phyloP scores from a whole-genome alignment of 768 basidiomycete genomes.

The Boletus rubroflammeus region DNA sequence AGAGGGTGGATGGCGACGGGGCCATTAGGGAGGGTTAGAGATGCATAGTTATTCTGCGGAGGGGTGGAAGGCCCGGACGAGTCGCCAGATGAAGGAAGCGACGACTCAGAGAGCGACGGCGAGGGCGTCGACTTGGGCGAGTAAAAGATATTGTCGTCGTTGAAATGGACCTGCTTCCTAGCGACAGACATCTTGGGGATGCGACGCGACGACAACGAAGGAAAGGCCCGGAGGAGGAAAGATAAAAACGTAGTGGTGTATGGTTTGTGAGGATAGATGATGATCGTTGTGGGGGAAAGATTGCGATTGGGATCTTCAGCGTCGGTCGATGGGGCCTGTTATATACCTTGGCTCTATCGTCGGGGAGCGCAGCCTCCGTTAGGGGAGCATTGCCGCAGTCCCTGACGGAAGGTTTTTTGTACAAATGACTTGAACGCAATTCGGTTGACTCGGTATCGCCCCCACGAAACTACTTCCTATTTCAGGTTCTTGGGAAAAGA shows the following conservation, averaged over 20 bases:
- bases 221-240: no score
- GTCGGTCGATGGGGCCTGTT: slow-evolving; percentile 5
- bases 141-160: slow-evolving; percentile 32
- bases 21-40: slow-evolving; percentile 23
- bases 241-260: slow-evolving; percentile 14
- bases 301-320: neutral
- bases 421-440: slow-evolving; percentile 11
- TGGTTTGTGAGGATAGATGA: slow-evolving; percentile 17
- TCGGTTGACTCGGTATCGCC: slow-evolving; percentile 20
- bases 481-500: slow-evolving; percentile 3
- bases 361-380: slow-evolving; percentile 27
- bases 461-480: slow-evolving; percentile 20
- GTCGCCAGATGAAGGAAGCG: slow-evolving; percentile 29
- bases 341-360: slow-evolving; percentile 20
- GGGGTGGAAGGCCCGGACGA: slow-evolving; percentile 30
- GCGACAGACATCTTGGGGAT: slow-evolving; percentile 17
- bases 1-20: slow-evolving; percentile 31
- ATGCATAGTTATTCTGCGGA: slow-evolving; percentile 21
- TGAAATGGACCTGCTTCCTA: slow-evolving; percentile 31
- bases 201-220: slow-evolving; percentile 10
- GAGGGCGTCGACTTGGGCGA: slow-evolving; percentile 27
- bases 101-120: slow-evolving; percentile 27
- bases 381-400: slow-evolving; percentile 26
- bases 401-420: slow-evolving; percentile 1
- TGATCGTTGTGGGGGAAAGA: slow-evolving; percentile 11